A percentile compares a stretch with the other conserved stretches of the same genome.
Conservation (phyloP, 208 protist genomes). For the Trichomonas gallinae region DNA sequence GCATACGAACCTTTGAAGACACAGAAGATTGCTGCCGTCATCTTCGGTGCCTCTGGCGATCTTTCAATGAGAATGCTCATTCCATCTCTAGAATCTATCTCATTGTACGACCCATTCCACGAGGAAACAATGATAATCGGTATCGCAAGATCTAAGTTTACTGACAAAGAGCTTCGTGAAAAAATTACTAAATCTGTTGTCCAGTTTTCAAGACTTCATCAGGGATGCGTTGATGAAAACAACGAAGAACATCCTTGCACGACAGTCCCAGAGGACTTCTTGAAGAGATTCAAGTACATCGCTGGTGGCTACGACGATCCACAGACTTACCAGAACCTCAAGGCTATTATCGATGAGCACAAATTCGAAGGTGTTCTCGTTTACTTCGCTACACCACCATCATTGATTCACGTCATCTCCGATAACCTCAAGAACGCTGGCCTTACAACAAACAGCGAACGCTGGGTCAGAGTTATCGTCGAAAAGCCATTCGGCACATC, state of each 20-base stretch:
- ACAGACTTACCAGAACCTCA: neutral
- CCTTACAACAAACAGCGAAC: neutral
- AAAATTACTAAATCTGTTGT: neutral
- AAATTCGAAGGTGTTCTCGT: neutral
- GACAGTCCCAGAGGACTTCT: neutral
- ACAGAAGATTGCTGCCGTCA: neutral
- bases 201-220: neutral
- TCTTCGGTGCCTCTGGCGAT: constrained; percentile 4
- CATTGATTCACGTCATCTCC: neutral
- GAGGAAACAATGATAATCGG: neutral
- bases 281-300: neutral
- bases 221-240: neutral
- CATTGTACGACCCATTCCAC: neutral
- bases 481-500: constrained; percentile 74
- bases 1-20: neutral
- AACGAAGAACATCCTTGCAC: neutral
- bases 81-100: neutral
- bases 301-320: neutral
- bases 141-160: neutral
- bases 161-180: neutral
- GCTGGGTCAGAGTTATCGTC: constrained; percentile 46
- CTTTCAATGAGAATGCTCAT: neutral
- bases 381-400: constrained; percentile 17
- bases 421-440: neutral
- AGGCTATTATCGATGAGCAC: neutral